Base-by-base conservation (phyloP, 2,329 filamentous ascomycete species). In the Rasamsonia emersonii region DNA sequence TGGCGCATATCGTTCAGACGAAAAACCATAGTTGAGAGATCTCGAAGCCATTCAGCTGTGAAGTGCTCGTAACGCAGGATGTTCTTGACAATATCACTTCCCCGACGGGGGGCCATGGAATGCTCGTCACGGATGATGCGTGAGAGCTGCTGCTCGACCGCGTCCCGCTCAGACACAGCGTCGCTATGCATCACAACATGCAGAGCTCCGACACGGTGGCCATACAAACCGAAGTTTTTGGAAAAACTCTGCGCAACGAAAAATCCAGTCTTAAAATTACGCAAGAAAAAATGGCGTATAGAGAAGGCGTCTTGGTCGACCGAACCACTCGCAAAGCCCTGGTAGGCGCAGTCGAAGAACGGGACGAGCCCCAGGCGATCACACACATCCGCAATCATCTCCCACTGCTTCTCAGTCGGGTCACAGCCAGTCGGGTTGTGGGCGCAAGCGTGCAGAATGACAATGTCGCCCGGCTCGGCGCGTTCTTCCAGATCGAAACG, bases 401-500 rank as follows among this genome's bases (percentile, higher is more conserved):
- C 79, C 88, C 86, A 94, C 64, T 94, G 86, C 26, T 83, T 79
- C 41, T 77, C 66, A 11, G 84, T 88, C 5, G 83, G 82, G 61
- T 94, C 88, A 38, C 93, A 81, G 31, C 88, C 86, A 0, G 88
- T 95, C n/a, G 88, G 88, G 65, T 94, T 95, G 67, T 94, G 86
- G 10, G 88, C 88, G 56, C 88, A 95, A 36, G 85, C 82, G 61
- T 94, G 89, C 16, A 94, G 73, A 20, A 94, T 72, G 51, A 95
- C 77, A 54, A 94, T 75, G 56, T 83, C 86, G 44, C 76, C 75
- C 25, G 83, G 74, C 2, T 81, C 75, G 4, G 84, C 84, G 28
- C 79, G 75, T 47, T 88, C 84, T 61, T 93, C 83, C 30, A 95
- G 75, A 16, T 79, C 82, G 55, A 79, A 80, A 41, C 86, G 88